Evolutionary conservation across 2,329 filamentous ascomycete species (phyloP).

Genomic region (Aspergillus brasiliensis): DNA sequence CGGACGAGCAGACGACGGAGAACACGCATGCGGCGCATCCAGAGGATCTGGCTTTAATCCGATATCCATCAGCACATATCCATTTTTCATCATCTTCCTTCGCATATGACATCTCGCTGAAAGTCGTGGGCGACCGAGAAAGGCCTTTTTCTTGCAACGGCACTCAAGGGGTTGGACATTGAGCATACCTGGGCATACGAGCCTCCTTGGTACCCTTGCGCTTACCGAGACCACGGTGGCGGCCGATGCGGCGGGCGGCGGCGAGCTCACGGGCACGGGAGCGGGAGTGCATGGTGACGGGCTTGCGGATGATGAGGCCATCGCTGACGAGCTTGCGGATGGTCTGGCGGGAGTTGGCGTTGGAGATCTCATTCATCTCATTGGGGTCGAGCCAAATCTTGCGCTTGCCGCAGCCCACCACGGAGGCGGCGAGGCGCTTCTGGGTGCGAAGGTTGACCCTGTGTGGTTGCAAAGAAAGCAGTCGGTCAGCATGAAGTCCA

Average conservation of each 20-base stretch:
- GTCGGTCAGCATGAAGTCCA: constrained; percentile 35
- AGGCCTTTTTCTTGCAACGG: not conserved
- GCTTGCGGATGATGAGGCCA: constrained; percentile 99
- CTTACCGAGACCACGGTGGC: constrained; percentile 99
- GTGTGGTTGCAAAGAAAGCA: constrained; percentile 52
- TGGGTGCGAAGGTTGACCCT: constrained; percentile 99
- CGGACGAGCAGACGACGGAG: constrained; percentile 98
- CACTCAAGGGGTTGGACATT: not conserved
- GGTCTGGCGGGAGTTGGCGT: constrained; percentile 99
- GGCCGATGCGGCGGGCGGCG: constrained; percentile 88
- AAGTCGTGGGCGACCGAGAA: not conserved
- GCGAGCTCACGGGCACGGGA: constrained; percentile 93
- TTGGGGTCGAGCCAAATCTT: constrained; percentile 99
- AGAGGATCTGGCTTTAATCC: constrained; percentile 80
- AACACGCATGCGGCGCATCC: constrained; percentile 99
- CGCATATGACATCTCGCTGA: not conserved
- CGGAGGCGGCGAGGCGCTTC: constrained; percentile 99
- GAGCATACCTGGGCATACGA: constrained; percentile 91
- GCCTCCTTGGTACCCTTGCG: constrained; percentile 99
- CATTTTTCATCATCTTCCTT: not conserved
- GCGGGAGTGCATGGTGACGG: constrained; percentile 99
- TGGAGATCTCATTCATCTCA: constrained; percentile 98
- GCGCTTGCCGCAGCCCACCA: constrained; percentile 98
- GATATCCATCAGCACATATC: constrained; percentile 22
- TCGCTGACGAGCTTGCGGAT: constrained; percentile 99